Conservation (phyloP, 1,139 yeast genomes). For the Kurtzmaniella quercitrusa region DNA sequence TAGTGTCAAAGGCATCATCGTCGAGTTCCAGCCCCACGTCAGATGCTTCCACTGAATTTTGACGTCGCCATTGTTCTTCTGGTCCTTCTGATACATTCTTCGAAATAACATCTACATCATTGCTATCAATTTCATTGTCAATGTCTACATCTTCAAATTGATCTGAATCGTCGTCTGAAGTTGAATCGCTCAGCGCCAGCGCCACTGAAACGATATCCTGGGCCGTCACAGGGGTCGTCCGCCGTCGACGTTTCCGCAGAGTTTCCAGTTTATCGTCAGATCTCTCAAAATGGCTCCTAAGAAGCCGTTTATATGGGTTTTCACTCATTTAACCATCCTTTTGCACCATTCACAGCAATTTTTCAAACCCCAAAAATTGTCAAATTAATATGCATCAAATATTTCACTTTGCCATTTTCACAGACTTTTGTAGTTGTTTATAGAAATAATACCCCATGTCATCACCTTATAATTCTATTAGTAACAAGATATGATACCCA, state of each 20-base stretch:
- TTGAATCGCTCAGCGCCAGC: neutral
- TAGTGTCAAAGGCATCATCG: conserved; percentile 14
- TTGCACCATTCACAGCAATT: neutral
- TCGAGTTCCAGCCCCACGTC: conserved; percentile 9
- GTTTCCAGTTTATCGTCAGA: neutral
- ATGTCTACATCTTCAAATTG: conserved; percentile 27
- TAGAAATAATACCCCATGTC: neutral
- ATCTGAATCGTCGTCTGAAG: conserved; percentile 21
- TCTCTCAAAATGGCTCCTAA: neutral
- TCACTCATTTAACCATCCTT: neutral
- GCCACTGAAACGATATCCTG: neutral
- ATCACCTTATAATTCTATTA: neutral
- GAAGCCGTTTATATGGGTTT: conserved; percentile 2
- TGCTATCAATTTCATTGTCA: conserved; percentile 14
- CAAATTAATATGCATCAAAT: neutral
- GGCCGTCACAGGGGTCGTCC: neutral
- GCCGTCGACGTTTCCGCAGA: conserved; percentile 2
- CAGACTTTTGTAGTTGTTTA: neutral
- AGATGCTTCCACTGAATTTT: neutral
- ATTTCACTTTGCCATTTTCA: neutral
- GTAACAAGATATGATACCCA: neutral
- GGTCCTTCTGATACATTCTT: conserved; percentile 4
- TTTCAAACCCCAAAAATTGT: neutral
- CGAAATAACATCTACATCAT: conserved; percentile 16
- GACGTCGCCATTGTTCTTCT: conserved; percentile 6